Conservation (phyloP, 2,329 filamentous ascomycete species). For the Neofusicoccum parvum region DNA sequence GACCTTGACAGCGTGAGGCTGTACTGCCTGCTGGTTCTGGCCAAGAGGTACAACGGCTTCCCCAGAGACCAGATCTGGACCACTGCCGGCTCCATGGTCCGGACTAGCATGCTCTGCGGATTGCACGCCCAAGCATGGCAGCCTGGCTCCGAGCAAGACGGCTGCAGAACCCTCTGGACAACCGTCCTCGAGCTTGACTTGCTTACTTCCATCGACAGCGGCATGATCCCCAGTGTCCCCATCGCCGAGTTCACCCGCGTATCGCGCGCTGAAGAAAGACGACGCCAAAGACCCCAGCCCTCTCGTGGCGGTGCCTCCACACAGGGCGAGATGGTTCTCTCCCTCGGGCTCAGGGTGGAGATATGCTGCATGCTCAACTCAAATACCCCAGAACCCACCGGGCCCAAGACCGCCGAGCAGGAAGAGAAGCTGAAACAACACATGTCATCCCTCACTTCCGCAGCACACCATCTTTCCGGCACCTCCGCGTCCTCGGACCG, state of each 20-base stretch:
- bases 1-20: conserved; percentile 1
- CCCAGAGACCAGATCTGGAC: conserved; percentile 3
- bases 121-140: conserved; percentile 44
- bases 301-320: background rate
- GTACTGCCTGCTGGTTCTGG: conserved; percentile 1
- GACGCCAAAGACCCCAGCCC: background rate
- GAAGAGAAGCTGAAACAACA: background rate
- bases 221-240: conserved; percentile 22
- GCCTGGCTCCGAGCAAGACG: conserved; percentile 40
- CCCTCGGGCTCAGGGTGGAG: conserved; percentile 4
- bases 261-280: background rate
- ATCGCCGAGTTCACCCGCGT: background rate
- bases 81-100: conserved; percentile 39
- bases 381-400: background rate
- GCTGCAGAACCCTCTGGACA: conserved; percentile 47
- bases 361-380: conserved; percentile 16
- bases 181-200: conserved; percentile 48
- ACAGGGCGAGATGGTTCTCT: background rate
- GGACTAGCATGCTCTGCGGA: conserved; percentile 47
- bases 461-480: background rate
- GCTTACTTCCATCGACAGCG: conserved; percentile 28
- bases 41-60: conserved; percentile 13
- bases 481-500: background rate
- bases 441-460: background rate
- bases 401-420: background rate